Evolutionary conservation across 768 basidiomycete genomes (phyloP).

Genomic region (Roridomyces roridus): DNA sequence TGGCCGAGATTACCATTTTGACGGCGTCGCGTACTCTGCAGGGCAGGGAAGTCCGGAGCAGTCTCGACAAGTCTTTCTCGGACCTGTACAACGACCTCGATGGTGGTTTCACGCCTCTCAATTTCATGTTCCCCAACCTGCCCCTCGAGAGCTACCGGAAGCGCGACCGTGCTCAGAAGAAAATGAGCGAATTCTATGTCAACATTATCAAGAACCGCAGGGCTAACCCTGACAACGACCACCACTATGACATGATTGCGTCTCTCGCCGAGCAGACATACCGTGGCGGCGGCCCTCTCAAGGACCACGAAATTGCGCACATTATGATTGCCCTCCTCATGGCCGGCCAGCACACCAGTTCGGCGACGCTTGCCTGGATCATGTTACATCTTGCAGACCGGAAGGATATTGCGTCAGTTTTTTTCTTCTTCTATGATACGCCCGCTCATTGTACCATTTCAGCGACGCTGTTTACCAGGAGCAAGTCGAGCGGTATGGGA

Average conservation of each 20-base stretch:
- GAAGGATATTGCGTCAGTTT: slow-evolving; percentile 73
- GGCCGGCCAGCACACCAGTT: slow-evolving; percentile 99
- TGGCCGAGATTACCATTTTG: slow-evolving; percentile 92
- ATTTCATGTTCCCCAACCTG: slow-evolving; percentile 93
- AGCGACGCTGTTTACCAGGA: slow-evolving; percentile 89
- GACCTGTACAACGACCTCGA: slow-evolving; percentile 88
- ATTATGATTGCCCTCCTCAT: slow-evolving; percentile 99
- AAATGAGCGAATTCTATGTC: slow-evolving; percentile 94
- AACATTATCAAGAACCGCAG: slow-evolving; percentile 81
- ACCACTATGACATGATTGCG: slow-evolving; percentile 91
- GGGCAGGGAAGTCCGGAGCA: slow-evolving; percentile 84
- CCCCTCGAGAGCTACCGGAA: slow-evolving; percentile 90
- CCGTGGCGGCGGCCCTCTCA: slow-evolving; percentile 76
- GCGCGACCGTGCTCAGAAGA: slow-evolving; percentile 88
- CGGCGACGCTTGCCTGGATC: slow-evolving; percentile 90
- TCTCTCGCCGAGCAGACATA: slow-evolving; percentile 86
- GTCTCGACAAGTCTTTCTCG: slow-evolving; percentile 85
- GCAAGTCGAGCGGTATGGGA: slow-evolving; percentile 82
- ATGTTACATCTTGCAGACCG: slow-evolving; percentile 86
- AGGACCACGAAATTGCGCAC: slow-evolving; percentile 93
- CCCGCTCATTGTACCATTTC: not conserved
- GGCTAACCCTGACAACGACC: slow-evolving; percentile 54
- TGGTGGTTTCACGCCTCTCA: slow-evolving; percentile 94
- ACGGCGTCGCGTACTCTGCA: slow-evolving; percentile 95
- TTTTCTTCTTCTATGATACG: not conserved